Evolutionary conservation across 2,329 filamentous ascomycete genomes (phyloP).

Genomic region (Xylaria sp.): DNA sequence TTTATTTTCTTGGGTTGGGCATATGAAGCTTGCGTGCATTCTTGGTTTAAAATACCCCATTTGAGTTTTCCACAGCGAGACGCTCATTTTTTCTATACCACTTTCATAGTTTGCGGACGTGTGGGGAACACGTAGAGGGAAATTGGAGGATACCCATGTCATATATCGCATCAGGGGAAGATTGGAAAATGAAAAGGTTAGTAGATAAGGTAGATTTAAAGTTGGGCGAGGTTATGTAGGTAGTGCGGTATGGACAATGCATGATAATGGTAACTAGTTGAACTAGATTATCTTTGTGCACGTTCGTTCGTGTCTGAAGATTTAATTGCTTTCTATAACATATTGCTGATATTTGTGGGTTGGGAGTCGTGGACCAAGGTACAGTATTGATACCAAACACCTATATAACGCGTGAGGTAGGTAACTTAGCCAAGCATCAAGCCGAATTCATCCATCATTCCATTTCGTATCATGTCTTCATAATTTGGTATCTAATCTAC

Average conservation of each 20-base stretch:
- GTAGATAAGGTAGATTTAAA: neutral
- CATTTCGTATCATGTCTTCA: conserved; percentile 8
- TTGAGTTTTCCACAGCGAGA: neutral
- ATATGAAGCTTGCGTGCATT: neutral
- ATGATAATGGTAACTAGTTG: neutral
- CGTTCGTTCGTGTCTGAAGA: neutral
- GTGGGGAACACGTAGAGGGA: conserved; percentile 2
- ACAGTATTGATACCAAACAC: too few species aligned
- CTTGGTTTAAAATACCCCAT: neutral
- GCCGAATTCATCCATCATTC: neutral
- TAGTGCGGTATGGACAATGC: neutral
- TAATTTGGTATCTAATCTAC: neutral
- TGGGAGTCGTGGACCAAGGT: too few species aligned
- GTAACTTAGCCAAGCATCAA: neutral
- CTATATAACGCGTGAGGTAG: too few species aligned
- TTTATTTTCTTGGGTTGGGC: neutral
- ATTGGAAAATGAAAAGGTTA: neutral
- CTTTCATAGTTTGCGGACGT: neutral
- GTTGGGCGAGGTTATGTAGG: neutral
- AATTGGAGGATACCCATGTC: neutral
- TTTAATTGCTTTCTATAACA: neutral
- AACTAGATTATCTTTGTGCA: neutral
- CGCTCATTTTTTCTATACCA: neutral
- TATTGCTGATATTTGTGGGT: neutral
- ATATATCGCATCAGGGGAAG: neutral